Percentiles rank a stretch among this genome's conserved stretches.
These are phyloP conservation scores for Cornus suecica DNA, from an alignment of 148 eudicot species.

Conservation along the genomic window DNA sequence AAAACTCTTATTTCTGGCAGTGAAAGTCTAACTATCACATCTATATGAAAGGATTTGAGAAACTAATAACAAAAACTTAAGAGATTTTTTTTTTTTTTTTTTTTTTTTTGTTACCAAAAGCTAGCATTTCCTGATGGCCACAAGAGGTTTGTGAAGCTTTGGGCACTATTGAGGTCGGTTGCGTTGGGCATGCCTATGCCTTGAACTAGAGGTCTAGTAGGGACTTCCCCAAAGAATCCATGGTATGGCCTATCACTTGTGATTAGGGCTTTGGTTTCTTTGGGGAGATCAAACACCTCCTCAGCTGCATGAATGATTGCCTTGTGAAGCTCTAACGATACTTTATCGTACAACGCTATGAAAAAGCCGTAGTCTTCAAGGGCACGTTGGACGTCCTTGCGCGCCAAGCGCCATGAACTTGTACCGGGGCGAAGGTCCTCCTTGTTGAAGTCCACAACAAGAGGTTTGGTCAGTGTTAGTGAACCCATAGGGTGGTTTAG, in stretches of 20 bases:
- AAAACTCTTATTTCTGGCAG: no score
- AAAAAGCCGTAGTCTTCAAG: constrained; percentile 17
- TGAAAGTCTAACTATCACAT: neutral
- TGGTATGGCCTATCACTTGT: constrained; percentile 4
- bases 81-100: no score
- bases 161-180: neutral
- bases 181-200: constrained; percentile 4
- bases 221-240: constrained; percentile 4
- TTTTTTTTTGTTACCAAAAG: constrained; percentile 8
- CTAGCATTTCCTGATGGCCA: constrained; percentile 11
- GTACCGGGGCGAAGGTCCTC: constrained; percentile 1
- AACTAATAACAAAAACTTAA: no score
- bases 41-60: no score
- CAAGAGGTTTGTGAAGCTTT: constrained; percentile 1
- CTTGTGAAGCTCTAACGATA: neutral
- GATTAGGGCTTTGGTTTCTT: constrained; percentile 9
- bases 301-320: neutral
- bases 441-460: neutral
- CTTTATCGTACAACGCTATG: constrained; percentile 2
- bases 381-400: constrained; percentile 7
- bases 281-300: constrained; percentile 14
- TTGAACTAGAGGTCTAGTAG: constrained; percentile 5
- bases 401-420: constrained; percentile 6
- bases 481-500: no score
- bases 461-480: neutral